A percentile compares a stretch with the other conserved stretches of the same genome.
phyloP scores from a whole-genome alignment of 768 basidiomycete species.

The Russula foetens region DNA sequence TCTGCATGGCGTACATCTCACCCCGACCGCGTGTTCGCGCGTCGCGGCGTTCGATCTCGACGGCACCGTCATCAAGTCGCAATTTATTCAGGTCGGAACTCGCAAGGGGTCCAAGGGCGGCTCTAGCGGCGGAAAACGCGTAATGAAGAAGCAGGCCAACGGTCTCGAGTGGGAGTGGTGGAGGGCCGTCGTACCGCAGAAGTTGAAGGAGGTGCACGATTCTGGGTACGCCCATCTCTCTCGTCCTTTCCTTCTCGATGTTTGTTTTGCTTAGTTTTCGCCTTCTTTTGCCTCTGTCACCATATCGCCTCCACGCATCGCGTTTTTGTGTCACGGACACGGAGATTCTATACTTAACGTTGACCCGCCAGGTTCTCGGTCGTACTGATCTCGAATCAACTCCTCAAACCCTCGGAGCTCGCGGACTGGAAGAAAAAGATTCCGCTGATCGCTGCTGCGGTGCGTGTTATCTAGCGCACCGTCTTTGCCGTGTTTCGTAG shows the following conservation, averaged over 20 bases:
- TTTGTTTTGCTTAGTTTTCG: too few relatives aligned
- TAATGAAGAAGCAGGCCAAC: slow-evolving; percentile 28
- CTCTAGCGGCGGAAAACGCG: slow-evolving; percentile 10
- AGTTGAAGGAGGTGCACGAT: slow-evolving; percentile 49
- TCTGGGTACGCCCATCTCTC: slow-evolving; percentile 41
- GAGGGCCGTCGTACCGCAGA: slow-evolving; percentile 51
- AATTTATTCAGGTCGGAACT: slow-evolving; percentile 33
- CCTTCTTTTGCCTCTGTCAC: neutral
- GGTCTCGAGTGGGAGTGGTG: slow-evolving; percentile 68
- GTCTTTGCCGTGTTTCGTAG: neutral
- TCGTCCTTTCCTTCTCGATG: neutral
- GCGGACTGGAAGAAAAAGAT: slow-evolving; percentile 76
- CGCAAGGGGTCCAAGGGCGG: slow-evolving; percentile 22
- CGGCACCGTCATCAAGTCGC: slow-evolving; percentile 63
- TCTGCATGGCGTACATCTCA: slow-evolving; percentile 30
- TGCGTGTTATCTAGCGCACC: slow-evolving; percentile 26
- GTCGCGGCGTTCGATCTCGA: slow-evolving; percentile 84
- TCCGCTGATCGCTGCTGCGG: slow-evolving; percentile 52
- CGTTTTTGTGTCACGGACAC: neutral
- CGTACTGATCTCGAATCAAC: slow-evolving; percentile 80
- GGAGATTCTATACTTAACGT: neutral
- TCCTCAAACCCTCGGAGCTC: slow-evolving; percentile 38
- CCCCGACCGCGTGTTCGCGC: slow-evolving; percentile 40
- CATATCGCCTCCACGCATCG: neutral
- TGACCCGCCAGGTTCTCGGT: slow-evolving; percentile 49